phyloP scores from a whole-genome alignment of 192 early-diverging fungal species.

The Coemansia furcata region DNA sequence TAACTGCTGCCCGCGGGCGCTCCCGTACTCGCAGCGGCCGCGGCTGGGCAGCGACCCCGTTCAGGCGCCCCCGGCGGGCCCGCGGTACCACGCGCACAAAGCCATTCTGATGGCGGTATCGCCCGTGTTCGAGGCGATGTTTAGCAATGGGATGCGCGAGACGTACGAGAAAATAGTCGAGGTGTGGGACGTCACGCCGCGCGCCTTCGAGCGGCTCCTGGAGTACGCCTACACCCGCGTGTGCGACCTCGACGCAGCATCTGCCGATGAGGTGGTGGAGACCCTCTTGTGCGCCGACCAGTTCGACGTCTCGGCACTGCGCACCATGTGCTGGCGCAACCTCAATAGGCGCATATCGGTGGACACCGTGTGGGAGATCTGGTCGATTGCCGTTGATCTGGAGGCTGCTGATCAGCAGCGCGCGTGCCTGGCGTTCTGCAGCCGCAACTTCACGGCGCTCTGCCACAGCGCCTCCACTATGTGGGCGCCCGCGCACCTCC shows the following conservation, averaged over 20 bases:
- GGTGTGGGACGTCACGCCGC: conserved; percentile 50
- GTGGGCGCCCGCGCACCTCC: conserved; percentile 43
- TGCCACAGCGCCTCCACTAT: conserved; percentile 23
- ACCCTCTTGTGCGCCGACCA: conserved; percentile 50
- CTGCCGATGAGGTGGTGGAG: conserved; percentile 45
- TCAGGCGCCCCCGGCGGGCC: conserved; percentile 3
- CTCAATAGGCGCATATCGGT: conserved; percentile 13
- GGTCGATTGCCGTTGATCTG: conserved; percentile 42
- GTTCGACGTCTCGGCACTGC: conserved; percentile 35
- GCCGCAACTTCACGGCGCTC: conserved; percentile 39
- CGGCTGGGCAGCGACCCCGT: conserved; percentile 9
- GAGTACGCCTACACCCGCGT: conserved; percentile 49
- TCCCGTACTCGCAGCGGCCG: conserved; percentile 29
- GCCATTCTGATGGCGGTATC: conserved; percentile 54
- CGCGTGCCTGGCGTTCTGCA: conserved; percentile 31
- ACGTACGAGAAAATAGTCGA: conserved; percentile 48
- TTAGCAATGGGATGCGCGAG: conserved; percentile 61
- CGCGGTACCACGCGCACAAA: conserved; percentile 53
- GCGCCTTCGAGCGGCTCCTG: conserved; percentile 48
- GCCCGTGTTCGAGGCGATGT: conserved; percentile 56
- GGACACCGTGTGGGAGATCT: conserved; percentile 51
- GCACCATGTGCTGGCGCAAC: conserved; percentile 45
- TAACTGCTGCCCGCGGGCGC: conserved; percentile 27
- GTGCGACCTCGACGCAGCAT: conserved; percentile 31
- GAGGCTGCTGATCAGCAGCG: conserved; percentile 29